Evolutionary conservation across 2,329 filamentous ascomycete species (phyloP), one percentile per base, ranked within the genome.

Genomic region (Claviceps spartinae): DNA sequence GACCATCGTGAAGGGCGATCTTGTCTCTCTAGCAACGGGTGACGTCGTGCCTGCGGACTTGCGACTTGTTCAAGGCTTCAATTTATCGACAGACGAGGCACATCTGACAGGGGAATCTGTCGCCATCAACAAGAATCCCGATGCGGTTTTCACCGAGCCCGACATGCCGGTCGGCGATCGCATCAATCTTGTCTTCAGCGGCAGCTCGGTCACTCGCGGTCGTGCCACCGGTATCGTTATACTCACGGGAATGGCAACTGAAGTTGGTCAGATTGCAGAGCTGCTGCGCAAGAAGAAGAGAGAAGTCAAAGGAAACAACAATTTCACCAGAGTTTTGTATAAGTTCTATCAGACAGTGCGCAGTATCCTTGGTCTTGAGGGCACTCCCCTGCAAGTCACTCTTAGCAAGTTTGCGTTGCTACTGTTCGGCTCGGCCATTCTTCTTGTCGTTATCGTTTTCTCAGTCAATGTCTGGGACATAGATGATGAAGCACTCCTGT

Each of bases 371-470:
- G 83, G 80, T 52, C 66, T 83, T 2, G 76, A 86, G 51, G 88
- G 88, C 48, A 95, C 89, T 1, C 89, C 89, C 0, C 73, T 95
- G 46, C 88, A 94, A 69, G 83, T 85, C 58, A 91, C 87, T 62
- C 75, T 95, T 49, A 88, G 85, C 69, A 88, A 90, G 67, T 83
- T 95, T 61, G 88, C 89, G 30, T 81, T 93, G 44, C 64, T 88
- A 3, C 78, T 95, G 2, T 94, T 95, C 62, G 81, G 75, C 47
- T 77, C 88, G 49, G 89, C 80, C 44, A 70, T 82, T 51, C 59
- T 82, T 2, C 71, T 83, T 37, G 78, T 76, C 48, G 63, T 83
- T 54, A 76, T 83, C 49, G 81, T 83, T 58, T 83, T 83, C 62
- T 76, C 73, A 5, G 78, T 73, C 55, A 79, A 74, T 62, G 67